Conservation (phyloP, 2,329 filamentous ascomycete species). For the Penicillium griseofulvum region DNA sequence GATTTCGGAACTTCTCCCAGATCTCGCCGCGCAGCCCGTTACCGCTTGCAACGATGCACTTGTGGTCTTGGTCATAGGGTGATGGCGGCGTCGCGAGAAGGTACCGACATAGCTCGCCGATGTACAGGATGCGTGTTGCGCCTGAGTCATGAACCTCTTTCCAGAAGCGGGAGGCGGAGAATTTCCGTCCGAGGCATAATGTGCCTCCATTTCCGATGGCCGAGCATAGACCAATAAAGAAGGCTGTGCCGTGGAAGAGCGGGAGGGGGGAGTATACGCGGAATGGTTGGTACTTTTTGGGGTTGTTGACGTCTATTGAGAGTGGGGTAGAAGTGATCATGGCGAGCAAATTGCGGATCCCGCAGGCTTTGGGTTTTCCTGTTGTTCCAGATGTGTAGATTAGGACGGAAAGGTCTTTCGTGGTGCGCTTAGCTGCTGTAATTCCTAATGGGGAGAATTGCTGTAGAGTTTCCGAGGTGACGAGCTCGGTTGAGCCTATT, state of each 20-base stretch:
- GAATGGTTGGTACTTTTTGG: conserved; percentile 44
- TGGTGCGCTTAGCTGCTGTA: conserved; percentile 32
- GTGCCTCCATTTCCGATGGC: conserved; percentile 42
- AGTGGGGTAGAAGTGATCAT: conserved; percentile 39
- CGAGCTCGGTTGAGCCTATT: conserved; percentile 21
- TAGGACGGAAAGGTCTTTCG: conserved; percentile 38
- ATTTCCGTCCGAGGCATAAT: conserved; percentile 46
- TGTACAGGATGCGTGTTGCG: conserved; percentile 47
- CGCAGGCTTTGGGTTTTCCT: conserved; percentile 49
- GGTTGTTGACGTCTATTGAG: conserved; percentile 37
- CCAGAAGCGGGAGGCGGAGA: conserved; percentile 48
- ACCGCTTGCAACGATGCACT: conserved; percentile 46
- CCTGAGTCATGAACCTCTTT: conserved; percentile 45
- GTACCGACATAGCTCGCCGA: conserved; percentile 52
- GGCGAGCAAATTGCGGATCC: conserved; percentile 40
- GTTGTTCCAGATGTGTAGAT: conserved; percentile 53
- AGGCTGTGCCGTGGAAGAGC: conserved; percentile 51
- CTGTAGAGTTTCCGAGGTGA: conserved; percentile 27
- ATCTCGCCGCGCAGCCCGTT: conserved; percentile 51
- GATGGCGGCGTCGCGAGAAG: conserved; percentile 46
- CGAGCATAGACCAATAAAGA: conserved; percentile 46
- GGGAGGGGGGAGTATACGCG: conserved; percentile 50
- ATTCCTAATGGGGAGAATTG: conserved; percentile 25
- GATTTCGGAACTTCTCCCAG: conserved; percentile 47
- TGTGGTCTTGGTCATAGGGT: conserved; percentile 46